These are phyloP conservation scores for Adiantum capillusveneris DNA, from an alignment of 75 land plant species.

Conservation along the genomic window DNA sequence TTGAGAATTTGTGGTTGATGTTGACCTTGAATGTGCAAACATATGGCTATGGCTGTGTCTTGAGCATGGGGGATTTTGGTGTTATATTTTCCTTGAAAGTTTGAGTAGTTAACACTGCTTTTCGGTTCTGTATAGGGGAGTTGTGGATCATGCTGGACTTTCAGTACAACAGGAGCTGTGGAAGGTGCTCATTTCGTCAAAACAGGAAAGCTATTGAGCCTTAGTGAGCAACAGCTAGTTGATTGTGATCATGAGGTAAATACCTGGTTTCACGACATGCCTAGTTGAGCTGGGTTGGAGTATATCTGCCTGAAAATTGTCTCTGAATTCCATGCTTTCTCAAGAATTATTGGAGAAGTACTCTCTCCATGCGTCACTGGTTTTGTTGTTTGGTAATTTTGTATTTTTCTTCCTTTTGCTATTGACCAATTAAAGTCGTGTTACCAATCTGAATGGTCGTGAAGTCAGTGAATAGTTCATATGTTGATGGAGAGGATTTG, in stretches of 20 bases:
- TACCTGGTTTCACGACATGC: no score
- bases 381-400: neutral
- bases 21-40: neutral
- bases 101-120: neutral
- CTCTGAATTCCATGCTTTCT: neutral
- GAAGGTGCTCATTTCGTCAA: slow-evolving; percentile 75
- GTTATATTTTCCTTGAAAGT: neutral
- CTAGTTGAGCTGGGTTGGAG: no score
- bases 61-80: neutral
- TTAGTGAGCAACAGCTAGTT: slow-evolving; percentile 92
- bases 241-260: slow-evolving; percentile 91
- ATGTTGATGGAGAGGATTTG: no score
- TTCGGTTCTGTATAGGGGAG: slow-evolving; percentile 56
- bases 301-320: neutral
- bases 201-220: slow-evolving; percentile 70
- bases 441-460: neutral
- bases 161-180: slow-evolving; percentile 78
- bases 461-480: no score
- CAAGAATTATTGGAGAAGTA: neutral
- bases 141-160: slow-evolving; percentile 95
- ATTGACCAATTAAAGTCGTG: neutral
- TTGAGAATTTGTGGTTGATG: no score
- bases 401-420: neutral
- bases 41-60: neutral
- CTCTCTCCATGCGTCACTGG: no score